Conservation (phyloP, 176 grass and related monocot species). For the Oryza glaberrima region DNA sequence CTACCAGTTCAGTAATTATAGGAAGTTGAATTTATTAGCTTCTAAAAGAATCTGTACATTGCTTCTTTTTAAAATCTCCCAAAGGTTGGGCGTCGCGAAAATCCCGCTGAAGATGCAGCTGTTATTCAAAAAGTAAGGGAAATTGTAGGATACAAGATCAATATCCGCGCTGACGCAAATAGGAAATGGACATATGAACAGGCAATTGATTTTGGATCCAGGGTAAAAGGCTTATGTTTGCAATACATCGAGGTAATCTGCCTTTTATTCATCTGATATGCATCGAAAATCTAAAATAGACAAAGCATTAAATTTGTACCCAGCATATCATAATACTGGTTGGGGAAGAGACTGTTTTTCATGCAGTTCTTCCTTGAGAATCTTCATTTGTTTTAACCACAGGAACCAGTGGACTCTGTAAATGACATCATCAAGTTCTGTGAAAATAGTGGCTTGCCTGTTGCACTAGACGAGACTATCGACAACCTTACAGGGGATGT, state of each 20-base stretch:
- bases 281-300: slow-evolving; percentile 33
- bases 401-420: slow-evolving; percentile 85
- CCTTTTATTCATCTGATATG: slow-evolving; percentile 10
- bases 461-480: slow-evolving; percentile 94
- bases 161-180: slow-evolving; percentile 97
- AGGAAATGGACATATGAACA: slow-evolving; percentile 80
- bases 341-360: slow-evolving; percentile 30
- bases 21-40: not conserved
- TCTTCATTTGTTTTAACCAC: slow-evolving; percentile 37
- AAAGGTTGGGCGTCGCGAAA: slow-evolving; percentile 81
- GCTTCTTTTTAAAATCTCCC: not conserved
- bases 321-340: slow-evolving; percentile 21
- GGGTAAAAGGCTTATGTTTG: slow-evolving; percentile 59
- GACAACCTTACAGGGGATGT: slow-evolving; percentile 78
- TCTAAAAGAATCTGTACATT: not conserved
- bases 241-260: slow-evolving; percentile 92
- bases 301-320: not conserved
- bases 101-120: slow-evolving; percentile 78
- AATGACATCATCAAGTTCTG: slow-evolving; percentile 87
- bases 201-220: slow-evolving; percentile 83
- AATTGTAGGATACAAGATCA: slow-evolving; percentile 72
- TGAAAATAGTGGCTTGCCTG: slow-evolving; percentile 75
- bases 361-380: slow-evolving; percentile 44
- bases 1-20: slow-evolving; percentile 9
- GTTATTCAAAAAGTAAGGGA: slow-evolving; percentile 79